phyloP scores from a whole-genome alignment of 495 filamentous ascomycete genomes.

The Aspergillus coremiiformis region DNA sequence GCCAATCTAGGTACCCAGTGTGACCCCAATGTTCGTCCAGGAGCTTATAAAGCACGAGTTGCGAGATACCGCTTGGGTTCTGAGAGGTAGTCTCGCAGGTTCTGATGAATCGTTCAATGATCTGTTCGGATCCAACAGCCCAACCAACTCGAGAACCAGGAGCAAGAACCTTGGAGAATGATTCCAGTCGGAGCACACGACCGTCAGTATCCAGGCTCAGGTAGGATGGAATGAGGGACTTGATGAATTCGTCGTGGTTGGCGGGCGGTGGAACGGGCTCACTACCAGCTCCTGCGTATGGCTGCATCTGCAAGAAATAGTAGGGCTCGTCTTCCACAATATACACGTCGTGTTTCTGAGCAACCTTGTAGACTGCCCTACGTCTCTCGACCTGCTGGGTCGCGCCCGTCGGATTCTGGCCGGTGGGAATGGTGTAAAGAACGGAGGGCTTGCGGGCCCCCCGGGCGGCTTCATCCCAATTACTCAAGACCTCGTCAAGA shows the following conservation, averaged over 20 bases:
- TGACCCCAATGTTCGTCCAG: constrained; percentile 95
- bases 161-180: constrained; percentile 61
- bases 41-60: constrained; percentile 78
- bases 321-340: constrained; percentile 96
- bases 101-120: constrained; percentile 69
- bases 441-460: constrained; percentile 66
- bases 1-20: constrained; percentile 81
- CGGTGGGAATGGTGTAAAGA: constrained; percentile 49
- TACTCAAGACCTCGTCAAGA: constrained; percentile 58
- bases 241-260: constrained; percentile 53
- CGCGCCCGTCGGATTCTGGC: constrained; percentile 89
- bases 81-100: constrained; percentile 75
- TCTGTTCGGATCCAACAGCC: constrained; percentile 68
- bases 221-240: constrained; percentile 52
- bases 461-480: constrained; percentile 53
- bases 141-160: constrained; percentile 56
- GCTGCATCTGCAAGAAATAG: constrained; percentile 95
- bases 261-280: constrained; percentile 45
- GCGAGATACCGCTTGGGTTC: constrained; percentile 73
- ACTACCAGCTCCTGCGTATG: constrained; percentile 53
- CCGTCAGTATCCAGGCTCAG: constrained; percentile 57
- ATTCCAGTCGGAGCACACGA: constrained; percentile 61
- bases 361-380: constrained; percentile 63
- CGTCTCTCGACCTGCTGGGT: constrained; percentile 65
- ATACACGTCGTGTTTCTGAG: constrained; percentile 73